Percentiles rank a stretch among this genome's conserved stretches.
phyloP scores from a whole-genome alignment of 257 asterid species.

The Capsicum rhomboideum region DNA sequence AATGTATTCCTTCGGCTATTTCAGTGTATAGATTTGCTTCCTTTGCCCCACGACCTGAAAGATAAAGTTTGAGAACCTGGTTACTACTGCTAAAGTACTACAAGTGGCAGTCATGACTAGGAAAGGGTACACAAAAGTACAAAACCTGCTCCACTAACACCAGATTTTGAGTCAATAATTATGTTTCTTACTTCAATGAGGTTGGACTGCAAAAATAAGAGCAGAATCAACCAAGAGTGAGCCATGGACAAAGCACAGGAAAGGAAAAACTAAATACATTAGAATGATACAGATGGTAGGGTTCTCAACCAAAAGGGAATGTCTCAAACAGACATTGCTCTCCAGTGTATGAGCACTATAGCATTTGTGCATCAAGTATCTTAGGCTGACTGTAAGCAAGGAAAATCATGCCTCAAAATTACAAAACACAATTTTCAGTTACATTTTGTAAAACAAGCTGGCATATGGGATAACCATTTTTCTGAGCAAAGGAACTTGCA shows the following conservation, averaged over 20 bases:
- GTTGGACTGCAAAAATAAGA: slow-evolving; percentile 52
- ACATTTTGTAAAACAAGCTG: not conserved
- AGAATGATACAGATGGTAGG: not conserved
- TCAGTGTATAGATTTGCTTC: slow-evolving; percentile 95
- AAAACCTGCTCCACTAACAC: slow-evolving; percentile 98
- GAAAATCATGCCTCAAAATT: not conserved
- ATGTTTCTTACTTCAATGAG: slow-evolving; percentile 70
- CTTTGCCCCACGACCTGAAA: slow-evolving; percentile 87
- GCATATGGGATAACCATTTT: not conserved
- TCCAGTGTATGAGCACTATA: not conserved
- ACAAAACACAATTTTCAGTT: not conserved
- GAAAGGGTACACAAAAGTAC: slow-evolving; percentile 6
- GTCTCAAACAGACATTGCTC: not conserved
- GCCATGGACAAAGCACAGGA: not conserved
- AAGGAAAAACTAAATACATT: not conserved
- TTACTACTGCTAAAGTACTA: not conserved
- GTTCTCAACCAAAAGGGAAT: not conserved
- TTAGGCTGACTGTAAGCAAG: not conserved
- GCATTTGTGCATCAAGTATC: not conserved
- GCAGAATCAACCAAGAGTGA: not conserved
- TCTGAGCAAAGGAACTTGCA: not conserved
- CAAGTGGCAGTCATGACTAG: not conserved
- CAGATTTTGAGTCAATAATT: slow-evolving; percentile 89
- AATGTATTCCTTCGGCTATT: slow-evolving; percentile 90
- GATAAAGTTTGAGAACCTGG: slow-evolving; percentile 7